A percentile compares a stretch with the other conserved stretches of the same genome.
Evolutionary conservation across 2,329 filamentous ascomycete genomes (phyloP).

Genomic region (Calycina marina): DNA sequence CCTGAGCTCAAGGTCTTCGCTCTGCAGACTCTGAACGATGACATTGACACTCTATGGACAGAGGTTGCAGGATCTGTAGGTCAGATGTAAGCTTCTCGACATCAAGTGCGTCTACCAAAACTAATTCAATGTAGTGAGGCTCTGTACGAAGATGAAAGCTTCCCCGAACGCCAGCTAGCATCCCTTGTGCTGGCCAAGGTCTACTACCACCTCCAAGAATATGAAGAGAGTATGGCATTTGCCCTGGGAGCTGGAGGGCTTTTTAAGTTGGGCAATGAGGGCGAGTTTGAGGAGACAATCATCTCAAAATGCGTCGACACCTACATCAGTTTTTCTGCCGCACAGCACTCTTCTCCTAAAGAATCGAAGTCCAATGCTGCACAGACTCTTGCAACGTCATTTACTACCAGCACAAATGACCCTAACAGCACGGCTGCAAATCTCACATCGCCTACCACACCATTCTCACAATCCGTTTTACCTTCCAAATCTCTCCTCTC

Average conservation of each 20-base stretch:
- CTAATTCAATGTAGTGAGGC: constrained; percentile 53
- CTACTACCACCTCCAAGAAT: constrained; percentile 97
- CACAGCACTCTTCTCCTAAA: constrained; percentile 36
- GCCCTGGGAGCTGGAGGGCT: constrained; percentile 87
- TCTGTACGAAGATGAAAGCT: constrained; percentile 90
- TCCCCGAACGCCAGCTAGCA: constrained; percentile 85
- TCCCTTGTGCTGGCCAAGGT: constrained; percentile 93
- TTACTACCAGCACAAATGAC: constrained; percentile 51
- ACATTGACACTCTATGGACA: constrained; percentile 95
- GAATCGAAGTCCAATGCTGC: constrained; percentile 35
- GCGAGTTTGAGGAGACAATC: constrained; percentile 98
- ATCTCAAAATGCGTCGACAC: constrained; percentile 97
- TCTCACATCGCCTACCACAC: constrained; percentile 77
- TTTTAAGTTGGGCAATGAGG: constrained; percentile 79
- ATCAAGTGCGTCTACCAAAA: not conserved
- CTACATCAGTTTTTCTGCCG: constrained; percentile 69
- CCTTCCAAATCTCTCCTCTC: constrained; percentile 94
- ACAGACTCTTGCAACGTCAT: constrained; percentile 56
- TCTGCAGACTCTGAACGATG: constrained; percentile 84
- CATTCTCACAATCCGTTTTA: constrained; percentile 85
- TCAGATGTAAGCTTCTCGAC: constrained; percentile 58
- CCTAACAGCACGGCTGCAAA: constrained; percentile 41
- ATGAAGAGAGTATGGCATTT: constrained; percentile 98
- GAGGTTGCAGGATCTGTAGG: constrained; percentile 87
- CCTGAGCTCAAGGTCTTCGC: constrained; percentile 89